Base-by-base conservation (phyloP, 2,329 filamentous ascomycete genomes). In the Alternaria sp. region DNA sequence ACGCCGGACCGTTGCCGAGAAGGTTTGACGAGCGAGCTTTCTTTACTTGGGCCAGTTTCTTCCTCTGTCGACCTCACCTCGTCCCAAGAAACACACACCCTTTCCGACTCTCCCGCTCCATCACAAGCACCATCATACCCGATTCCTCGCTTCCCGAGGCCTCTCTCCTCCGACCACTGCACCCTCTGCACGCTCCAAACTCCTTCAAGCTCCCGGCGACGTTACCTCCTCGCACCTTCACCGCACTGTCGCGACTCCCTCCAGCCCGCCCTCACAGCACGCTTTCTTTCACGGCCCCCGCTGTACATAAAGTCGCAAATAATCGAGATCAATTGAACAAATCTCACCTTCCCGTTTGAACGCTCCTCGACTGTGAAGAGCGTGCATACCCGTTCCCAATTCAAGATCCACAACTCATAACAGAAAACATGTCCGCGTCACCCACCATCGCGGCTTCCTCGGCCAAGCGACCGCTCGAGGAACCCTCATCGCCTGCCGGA, bases 391-490 rank as follows among this genome's bases (percentile, higher is more conserved):
- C 67, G 50, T 65, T 65, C 30, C 30, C 43, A 59, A 59, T 44
- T 57, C 62, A 65, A 57, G 40, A 62, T 61, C 54, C 67, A 72
- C 69, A 61, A 67, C 68, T 73, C 68, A 73, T 73, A 65, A 72
- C 63, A 77, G 70, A 69, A 76, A 77, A 25, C 56, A 84, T 84
- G 82, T 82, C 82, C 72, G 80, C 81, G 43, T 82, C 81, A 63
- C 81, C 83, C 30, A 83, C 81, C 58, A 80, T 82, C 52, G 81
- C 83, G 63, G 82, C 82, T 66, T 88, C 88, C 54, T 91, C 89
- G 62, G 89, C 92, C 77, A 99, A 99, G 88, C 93, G 96, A 77
- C 96, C 96, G 65, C 89, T 99, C 69, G 96, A 99, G 85, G 96
- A 98, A 79, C 92, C 95, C 11, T 98, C 96, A 17, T 99, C 96